Conservation (phyloP, 129 eudicot species). For the Calendula officinalis region DNA sequence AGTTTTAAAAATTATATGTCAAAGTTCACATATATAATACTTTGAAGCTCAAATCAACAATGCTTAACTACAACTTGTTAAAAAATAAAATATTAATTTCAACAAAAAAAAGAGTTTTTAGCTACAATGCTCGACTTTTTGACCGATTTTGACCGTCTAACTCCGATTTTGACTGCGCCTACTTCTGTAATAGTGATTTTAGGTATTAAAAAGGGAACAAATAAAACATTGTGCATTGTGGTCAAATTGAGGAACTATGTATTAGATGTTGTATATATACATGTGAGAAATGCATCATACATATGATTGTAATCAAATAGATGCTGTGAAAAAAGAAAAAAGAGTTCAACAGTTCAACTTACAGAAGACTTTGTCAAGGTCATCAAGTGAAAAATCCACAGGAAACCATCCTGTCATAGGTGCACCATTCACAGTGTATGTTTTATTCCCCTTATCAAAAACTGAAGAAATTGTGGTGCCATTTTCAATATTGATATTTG, state of each 20-base stretch:
- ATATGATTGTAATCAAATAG: not conserved
- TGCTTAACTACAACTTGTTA: too few relatives aligned
- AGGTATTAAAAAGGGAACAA: too few relatives aligned
- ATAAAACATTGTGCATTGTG: too few relatives aligned
- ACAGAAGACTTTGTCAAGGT: slow-evolving; percentile 50
- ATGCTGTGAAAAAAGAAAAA: slow-evolving; percentile 6
- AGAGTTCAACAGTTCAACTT: slow-evolving; percentile 42
- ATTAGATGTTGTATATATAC: not conserved
- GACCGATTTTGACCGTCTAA: too few relatives aligned
- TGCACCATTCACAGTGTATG: slow-evolving; percentile 53
- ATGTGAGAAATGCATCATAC: slow-evolving; percentile 8
- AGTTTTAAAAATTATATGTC: too few relatives aligned
- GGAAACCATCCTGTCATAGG: slow-evolving; percentile 52
- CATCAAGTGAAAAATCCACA: slow-evolving; percentile 53
- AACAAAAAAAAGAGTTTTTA: too few relatives aligned
- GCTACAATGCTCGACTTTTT: too few relatives aligned
- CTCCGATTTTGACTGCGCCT: too few relatives aligned
- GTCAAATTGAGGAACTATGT: slow-evolving; percentile 8
- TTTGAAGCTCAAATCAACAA: too few relatives aligned
- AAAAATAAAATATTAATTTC: too few relatives aligned
- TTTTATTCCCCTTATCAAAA: slow-evolving; percentile 31
- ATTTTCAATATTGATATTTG: slow-evolving; percentile 48
- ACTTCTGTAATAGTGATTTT: too few relatives aligned
- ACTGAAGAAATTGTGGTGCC: slow-evolving; percentile 23
- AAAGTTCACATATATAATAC: too few relatives aligned